Conservation (phyloP, 2,329 filamentous ascomycete species). For the Fusarium falciforme region DNA sequence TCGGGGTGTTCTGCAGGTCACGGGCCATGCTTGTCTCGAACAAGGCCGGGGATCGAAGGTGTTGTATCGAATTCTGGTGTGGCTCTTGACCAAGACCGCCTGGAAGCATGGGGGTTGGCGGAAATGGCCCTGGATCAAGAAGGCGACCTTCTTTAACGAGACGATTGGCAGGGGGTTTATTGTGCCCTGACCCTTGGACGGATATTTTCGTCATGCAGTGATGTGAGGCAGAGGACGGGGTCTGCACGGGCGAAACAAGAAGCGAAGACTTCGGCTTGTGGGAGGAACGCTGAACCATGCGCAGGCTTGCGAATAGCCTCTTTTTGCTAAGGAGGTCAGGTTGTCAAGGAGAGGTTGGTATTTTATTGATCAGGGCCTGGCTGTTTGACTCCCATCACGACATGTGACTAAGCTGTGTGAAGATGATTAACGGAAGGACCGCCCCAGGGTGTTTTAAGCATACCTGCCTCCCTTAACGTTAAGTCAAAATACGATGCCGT, state of each 20-base stretch:
- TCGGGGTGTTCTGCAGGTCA: constrained; percentile 35
- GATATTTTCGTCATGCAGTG: constrained; percentile 1
- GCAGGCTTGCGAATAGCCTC: constrained; percentile 19
- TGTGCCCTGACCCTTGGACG: constrained; percentile 11
- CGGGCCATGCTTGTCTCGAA: constrained; percentile 39
- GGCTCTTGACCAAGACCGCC: constrained; percentile 22
- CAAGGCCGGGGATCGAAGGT: constrained; percentile 27
- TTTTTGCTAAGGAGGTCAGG: neutral
- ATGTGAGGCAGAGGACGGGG: constrained; percentile 2
- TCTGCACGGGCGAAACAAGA: constrained; percentile 30
- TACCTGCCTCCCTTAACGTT: neutral
- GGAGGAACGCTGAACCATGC: neutral
- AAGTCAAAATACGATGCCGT: neutral
- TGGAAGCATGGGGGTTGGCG: constrained; percentile 4
- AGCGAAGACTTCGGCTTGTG: constrained; percentile 8
- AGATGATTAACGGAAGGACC: neutral
- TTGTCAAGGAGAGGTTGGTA: neutral
- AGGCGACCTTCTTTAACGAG: constrained; percentile 32
- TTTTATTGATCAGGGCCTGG: neutral
- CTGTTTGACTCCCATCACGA: neutral
- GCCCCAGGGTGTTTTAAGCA: neutral
- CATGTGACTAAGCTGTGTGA: neutral
- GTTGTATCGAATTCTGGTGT: constrained; percentile 43
- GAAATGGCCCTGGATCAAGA: constrained; percentile 21
- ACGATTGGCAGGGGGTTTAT: constrained; percentile 5